Evolutionary conservation across 768 basidiomycete genomes (phyloP), one percentile per base, ranked within the genome.

Genomic region (Rhodotorula taiwanensis): DNA sequence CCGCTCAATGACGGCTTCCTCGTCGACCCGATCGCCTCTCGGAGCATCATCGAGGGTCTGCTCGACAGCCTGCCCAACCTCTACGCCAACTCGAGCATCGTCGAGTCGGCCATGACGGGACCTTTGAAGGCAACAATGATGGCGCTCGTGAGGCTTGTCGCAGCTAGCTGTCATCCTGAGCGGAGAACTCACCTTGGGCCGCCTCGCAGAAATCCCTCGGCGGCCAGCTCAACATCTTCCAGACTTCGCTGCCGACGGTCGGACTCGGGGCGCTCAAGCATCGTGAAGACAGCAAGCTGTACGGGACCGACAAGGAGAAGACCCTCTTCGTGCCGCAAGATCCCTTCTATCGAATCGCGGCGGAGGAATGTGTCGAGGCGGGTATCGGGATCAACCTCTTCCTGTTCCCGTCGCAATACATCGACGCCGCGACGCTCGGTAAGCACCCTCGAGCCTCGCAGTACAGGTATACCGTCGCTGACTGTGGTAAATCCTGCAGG

Each of bases 341-440:
- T 63, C 79, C 82, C 10, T 79, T 81, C 33, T 99, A 94, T 90
- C 80, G 81, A 43, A 83, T 86, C 10, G 81, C 91, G 11, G 93
- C 84, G 13, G 89, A 93, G 71, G 88, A 92, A 74, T 88, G 88
- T 71, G 88, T 87, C 2, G 86, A 89, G 62, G 83, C 86, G 58
- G 95, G 95, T 27, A 82, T 98, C 31, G 93, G 90, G 3, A 85
- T 95, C 61, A 91, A 84, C 74, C 80, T 91, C 77, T 93, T 95
- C 77, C 78, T 97, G 27, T 87, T 87, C 31, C 88, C 88, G 62
- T 81, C 77, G 66, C 83, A 83, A 73, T 85, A 83, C 66, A 84
- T 89, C 70, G 95, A 98, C 76, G 78, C 97, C 5, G 94, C 85
- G 8, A 89, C 87, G 9, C 83, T 99, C 56, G 88, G 89, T 83